A percentile compares a stretch with the other conserved stretches of the same genome.
phyloP scores from a whole-genome alignment of 2,329 filamentous ascomycete genomes.

The Aspergillus tanneri region DNA sequence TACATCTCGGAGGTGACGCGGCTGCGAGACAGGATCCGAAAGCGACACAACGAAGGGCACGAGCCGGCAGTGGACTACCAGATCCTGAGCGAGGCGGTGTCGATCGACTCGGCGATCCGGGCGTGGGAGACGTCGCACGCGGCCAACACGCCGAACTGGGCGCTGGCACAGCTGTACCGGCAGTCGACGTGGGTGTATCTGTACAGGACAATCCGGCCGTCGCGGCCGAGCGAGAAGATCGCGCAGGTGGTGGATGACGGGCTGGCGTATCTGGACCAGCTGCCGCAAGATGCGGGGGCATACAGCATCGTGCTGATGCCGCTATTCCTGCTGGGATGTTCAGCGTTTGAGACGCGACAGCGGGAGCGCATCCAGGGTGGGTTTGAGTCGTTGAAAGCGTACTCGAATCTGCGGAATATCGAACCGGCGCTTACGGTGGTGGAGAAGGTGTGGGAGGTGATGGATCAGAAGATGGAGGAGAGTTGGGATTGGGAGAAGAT shows the following conservation, averaged over 20 bases:
- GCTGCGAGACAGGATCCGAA: slow-evolving; percentile 71
- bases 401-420: slow-evolving; percentile 60
- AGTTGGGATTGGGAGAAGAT: slow-evolving; percentile 65
- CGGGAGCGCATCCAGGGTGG: slow-evolving; percentile 55
- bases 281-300: slow-evolving; percentile 56
- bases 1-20: slow-evolving; percentile 76
- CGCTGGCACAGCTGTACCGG: slow-evolving; percentile 59
- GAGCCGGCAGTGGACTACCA: slow-evolving; percentile 72
- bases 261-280: slow-evolving; percentile 54
- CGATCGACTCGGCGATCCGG: slow-evolving; percentile 72
- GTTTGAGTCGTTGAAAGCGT: slow-evolving; percentile 56
- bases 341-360: slow-evolving; percentile 57
- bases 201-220: slow-evolving; percentile 60
- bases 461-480: slow-evolving; percentile 57
- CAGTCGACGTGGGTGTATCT: slow-evolving; percentile 65
- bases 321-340: slow-evolving; percentile 61
- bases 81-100: slow-evolving; percentile 68
- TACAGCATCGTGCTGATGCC: slow-evolving; percentile 62
- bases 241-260: slow-evolving; percentile 59
- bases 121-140: slow-evolving; percentile 67
- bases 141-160: slow-evolving; percentile 54
- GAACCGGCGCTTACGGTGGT: slow-evolving; percentile 57
- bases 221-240: slow-evolving; percentile 56
- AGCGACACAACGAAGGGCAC: slow-evolving; percentile 60
- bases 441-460: slow-evolving; percentile 58